Percentiles rank a stretch among this genome's conserved stretches.
Conservation (phyloP, 257 asterid genomes). For the Penstemon davidsonii region DNA sequence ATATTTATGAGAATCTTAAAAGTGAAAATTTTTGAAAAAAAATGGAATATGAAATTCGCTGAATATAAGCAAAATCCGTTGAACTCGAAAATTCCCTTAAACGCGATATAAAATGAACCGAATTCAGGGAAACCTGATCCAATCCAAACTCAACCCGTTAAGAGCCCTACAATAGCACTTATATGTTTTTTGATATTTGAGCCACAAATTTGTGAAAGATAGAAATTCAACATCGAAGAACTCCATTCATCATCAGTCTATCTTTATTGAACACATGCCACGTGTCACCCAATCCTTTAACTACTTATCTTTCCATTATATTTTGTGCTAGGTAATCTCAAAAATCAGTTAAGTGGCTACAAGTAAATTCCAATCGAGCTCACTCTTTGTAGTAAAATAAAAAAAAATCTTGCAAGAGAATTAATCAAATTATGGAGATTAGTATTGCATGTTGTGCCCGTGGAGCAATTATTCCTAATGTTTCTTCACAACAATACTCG, state of each 20-base stretch:
- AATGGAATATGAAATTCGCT: too few relatives aligned
- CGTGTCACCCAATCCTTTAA: slow-evolving; percentile 44
- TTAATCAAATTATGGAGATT: slow-evolving; percentile 52
- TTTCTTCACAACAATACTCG: slow-evolving; percentile 68
- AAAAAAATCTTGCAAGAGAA: not conserved
- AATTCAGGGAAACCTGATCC: too few relatives aligned
- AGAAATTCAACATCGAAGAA: slow-evolving; percentile 21
- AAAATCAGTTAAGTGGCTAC: slow-evolving; percentile 14
- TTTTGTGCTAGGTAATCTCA: slow-evolving; percentile 22
- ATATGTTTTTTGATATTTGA: slow-evolving; percentile 18
- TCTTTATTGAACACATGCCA: slow-evolving; percentile 41
- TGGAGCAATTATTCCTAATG: slow-evolving; percentile 58
- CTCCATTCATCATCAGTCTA: slow-evolving; percentile 29
- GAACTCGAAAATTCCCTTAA: too few relatives aligned
- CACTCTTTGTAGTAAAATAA: slow-evolving; percentile 8
- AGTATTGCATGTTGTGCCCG: slow-evolving; percentile 71
- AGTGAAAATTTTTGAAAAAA: too few relatives aligned
- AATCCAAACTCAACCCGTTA: too few relatives aligned
- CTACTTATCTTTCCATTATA: slow-evolving; percentile 54
- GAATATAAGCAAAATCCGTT: too few relatives aligned
- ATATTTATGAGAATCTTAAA: too few relatives aligned
- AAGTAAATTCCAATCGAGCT: not conserved
- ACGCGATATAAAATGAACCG: too few relatives aligned
- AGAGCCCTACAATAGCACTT: too few relatives aligned
- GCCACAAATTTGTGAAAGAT: slow-evolving; percentile 49